Base-by-base conservation (phyloP, 1,139 yeast species). In the Candida sp. region DNA sequence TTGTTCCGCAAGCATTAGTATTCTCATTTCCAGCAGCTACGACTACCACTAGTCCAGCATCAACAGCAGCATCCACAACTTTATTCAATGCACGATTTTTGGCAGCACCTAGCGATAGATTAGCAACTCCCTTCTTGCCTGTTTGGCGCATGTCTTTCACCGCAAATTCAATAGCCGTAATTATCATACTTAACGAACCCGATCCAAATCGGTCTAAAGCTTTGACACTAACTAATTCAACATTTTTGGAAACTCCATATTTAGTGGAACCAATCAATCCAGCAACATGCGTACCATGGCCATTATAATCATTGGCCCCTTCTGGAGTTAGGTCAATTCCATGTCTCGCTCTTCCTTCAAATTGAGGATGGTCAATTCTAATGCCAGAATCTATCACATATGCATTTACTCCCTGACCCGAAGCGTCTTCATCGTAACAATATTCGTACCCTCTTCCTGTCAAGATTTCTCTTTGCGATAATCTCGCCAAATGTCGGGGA, bases 11-110 rank as follows among this genome's bases (percentile, higher is more conserved):
- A 0, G 97, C 95, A 57, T 88, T 81, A 15, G 77, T 63, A 54
- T 86, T 84, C 33, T 84, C 75, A 59, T 90, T 90, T 1, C 97
- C 97, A 1, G 96, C 97, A 0, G 97, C 96, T 2, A 77, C 95
- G n/a, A 88, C 88, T 22, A 88, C 73, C 1, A 88, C 79, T 37
- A 91, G 58, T 0, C 96, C 97, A 1, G 85, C 74, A 11, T 78
- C 73, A 7, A 72, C 70, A 0, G 93, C 89, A 15, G 87, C 91
- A 49, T 78, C 75, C 2, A 90, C 75, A 0, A 96, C 97, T 33
- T 75, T 70, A 55, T 88, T 87, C 47, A 90, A 68, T 2, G 87
- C 76, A 0, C 72, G 60, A 56, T 84, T 87, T 45, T 77, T 79
- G 2, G 77, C 68, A 0, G 96, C 82, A 0, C 97, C 96, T 32